These are phyloP conservation scores for Mycosphaerella sp. DNA, from an alignment of 2,329 filamentous ascomycete genomes.

Conservation along the genomic window DNA sequence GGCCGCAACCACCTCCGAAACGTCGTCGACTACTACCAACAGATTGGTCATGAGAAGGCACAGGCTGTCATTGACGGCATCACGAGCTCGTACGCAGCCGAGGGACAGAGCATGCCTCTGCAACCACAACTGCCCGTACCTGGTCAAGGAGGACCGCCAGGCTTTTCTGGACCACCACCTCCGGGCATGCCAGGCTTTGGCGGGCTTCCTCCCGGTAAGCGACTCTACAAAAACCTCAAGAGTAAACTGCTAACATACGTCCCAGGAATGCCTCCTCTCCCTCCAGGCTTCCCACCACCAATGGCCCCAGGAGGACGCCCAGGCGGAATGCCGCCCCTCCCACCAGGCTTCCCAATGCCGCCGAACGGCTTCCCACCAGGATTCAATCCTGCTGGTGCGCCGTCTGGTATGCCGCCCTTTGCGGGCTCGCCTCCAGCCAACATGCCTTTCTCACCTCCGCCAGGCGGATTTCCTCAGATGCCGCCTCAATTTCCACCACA, in stretches of 20 bases:
- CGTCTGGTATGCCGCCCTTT: constrained; percentile 22
- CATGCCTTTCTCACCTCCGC: constrained; percentile 35
- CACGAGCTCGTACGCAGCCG: constrained; percentile 88
- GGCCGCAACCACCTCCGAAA: constrained; percentile 96
- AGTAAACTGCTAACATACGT: constrained; percentile 3
- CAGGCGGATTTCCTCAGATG: constrained; percentile 16
- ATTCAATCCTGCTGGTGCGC: constrained; percentile 32
- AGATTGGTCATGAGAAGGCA: constrained; percentile 97
- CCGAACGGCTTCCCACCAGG: constrained; percentile 36
- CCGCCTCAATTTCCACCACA: constrained; percentile 11
- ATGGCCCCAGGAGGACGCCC: constrained; percentile 21
- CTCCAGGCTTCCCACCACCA: constrained; percentile 23
- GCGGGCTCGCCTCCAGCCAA: constrained; percentile 24
- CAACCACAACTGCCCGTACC: constrained; percentile 53
- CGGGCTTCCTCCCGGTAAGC: constrained; percentile 23
- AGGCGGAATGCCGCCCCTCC: constrained; percentile 29
- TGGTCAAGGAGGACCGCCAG: constrained; percentile 20
- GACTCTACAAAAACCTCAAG: not conserved
- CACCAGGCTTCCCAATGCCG: constrained; percentile 35
- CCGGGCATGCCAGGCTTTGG: constrained; percentile 32
- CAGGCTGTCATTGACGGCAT: constrained; percentile 98
- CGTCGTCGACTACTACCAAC: constrained; percentile 97
- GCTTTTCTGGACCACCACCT: constrained; percentile 24
- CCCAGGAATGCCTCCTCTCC: constrained; percentile 23
- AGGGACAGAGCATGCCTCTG: constrained; percentile 72